These are phyloP conservation scores for Coemansia pectinata DNA, from an alignment of 192 early-diverging fungal genomes.

Conservation along the genomic window DNA sequence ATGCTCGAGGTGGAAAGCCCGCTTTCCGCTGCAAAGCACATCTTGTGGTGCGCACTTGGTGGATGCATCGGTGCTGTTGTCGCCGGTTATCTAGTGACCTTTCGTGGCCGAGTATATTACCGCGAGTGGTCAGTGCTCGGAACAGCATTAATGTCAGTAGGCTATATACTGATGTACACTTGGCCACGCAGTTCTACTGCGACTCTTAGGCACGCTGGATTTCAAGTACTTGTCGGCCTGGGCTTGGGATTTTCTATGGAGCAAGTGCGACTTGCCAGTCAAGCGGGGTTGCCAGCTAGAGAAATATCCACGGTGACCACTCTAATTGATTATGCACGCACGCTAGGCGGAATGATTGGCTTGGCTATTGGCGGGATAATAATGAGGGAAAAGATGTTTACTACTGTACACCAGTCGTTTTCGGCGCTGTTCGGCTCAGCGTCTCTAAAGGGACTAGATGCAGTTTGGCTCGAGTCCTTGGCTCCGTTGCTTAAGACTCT, in stretches of 20 bases:
- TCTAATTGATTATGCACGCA: slow-evolving; percentile 49
- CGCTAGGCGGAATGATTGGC: slow-evolving; percentile 54
- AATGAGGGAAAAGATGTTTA: slow-evolving; percentile 50
- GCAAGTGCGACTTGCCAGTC: slow-evolving; percentile 44
- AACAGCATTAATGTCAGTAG: slow-evolving; percentile 39
- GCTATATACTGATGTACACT: slow-evolving; percentile 45
- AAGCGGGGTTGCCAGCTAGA: slow-evolving; percentile 34
- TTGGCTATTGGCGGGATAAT: slow-evolving; percentile 47
- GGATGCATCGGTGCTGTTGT: slow-evolving; percentile 24
- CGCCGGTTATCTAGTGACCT: slow-evolving; percentile 27
- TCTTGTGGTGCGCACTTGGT: slow-evolving; percentile 44
- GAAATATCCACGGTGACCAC: slow-evolving; percentile 54
- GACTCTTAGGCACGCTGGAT: slow-evolving; percentile 20
- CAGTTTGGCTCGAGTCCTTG: slow-evolving; percentile 30
- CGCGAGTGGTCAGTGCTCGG: slow-evolving; percentile 44
- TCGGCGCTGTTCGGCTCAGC: slow-evolving; percentile 14
- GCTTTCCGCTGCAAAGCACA: slow-evolving; percentile 23
- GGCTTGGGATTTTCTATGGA: slow-evolving; percentile 56
- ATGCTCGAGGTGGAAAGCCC: slow-evolving; percentile 26
- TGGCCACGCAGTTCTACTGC: slow-evolving; percentile 25
- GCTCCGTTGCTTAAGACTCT: slow-evolving; percentile 36
- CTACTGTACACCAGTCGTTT: slow-evolving; percentile 7
- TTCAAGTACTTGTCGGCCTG: slow-evolving; percentile 39
- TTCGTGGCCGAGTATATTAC: slow-evolving; percentile 36
- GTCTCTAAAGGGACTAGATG: slow-evolving; percentile 24